Base-by-base conservation (phyloP, 495 filamentous ascomycete species). In the Saxophila tyrrhenica region DNA sequence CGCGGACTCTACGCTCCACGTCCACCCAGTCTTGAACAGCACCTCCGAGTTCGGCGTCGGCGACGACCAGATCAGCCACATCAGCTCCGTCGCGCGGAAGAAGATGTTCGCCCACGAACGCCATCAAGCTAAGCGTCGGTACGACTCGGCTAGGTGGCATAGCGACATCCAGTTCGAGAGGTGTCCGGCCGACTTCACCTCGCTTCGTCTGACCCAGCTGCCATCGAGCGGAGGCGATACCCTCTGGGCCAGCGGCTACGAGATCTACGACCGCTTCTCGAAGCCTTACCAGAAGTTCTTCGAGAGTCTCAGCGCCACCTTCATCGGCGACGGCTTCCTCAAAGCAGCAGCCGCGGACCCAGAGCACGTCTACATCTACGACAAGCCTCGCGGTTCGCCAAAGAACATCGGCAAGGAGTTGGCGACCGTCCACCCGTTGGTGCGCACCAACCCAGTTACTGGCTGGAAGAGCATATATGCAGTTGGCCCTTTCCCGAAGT, bases 361-460 rank as follows among this genome's bases (percentile, higher is more conserved):
- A 11, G 77, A 78, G 60, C 71, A 72, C 17, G 81, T 83, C 64
- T 59, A 72, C 39, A 58, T 89, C 38, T 82, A 77, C 60, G 67
- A 56, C 42, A 57, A 52, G 21, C 54, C 54, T 0, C 57, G 85
- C 7, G 86, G 87, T 9, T 72, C 78, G 0, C 86, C 85, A 0
- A 78, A 82, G 63, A 90, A 90, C 62, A 67, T 78, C 0, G 87
- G 84, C 39, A 73, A 73, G 2, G 71, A 77, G 16, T 68, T 90
- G 2, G 73, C 69, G 21, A 81, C 84, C 2, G 67, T 80, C 13
- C 86, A 92, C 65, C 83, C 85, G 0, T 79, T 89, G 1, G 71
- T 90, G 23, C 81, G 87, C 7, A 89, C 85, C 17, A 87, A 90
- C 64, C 85, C 86, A 0, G 80, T 89, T 0, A 87, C 85, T 1